These are phyloP conservation scores for Dictyostelium brefeldianum DNA, from an alignment of 78 protist species.

Conservation along the genomic window DNA sequence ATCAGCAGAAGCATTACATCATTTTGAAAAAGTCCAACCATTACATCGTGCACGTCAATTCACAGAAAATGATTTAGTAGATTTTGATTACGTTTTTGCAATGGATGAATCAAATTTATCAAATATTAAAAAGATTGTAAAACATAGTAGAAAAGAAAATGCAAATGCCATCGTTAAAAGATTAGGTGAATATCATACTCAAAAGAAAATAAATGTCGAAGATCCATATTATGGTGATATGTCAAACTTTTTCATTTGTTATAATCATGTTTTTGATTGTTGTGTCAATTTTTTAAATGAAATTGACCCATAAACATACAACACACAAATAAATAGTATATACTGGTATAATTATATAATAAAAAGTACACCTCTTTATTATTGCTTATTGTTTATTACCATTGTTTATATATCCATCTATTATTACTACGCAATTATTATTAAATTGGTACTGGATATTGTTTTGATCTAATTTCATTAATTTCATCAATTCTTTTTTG, in stretches of 20 bases:
- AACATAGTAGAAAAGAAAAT: neutral
- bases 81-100: conserved; percentile 50
- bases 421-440: no score
- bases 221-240: conserved; percentile 78
- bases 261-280: conserved; percentile 33
- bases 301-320: neutral
- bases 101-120: conserved; percentile 70
- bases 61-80: conserved; percentile 1
- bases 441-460: conserved; percentile 58
- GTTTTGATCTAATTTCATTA: conserved; percentile 19
- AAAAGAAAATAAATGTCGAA: conserved; percentile 37
- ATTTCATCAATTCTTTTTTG: conserved; percentile 36
- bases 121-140: conserved; percentile 14
- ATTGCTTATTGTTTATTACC: no score
- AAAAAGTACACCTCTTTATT: no score
- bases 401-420: no score
- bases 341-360: no score
- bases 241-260: conserved; percentile 23
- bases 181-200: conserved; percentile 48
- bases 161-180: conserved; percentile 17
- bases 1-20: conserved; percentile 30
- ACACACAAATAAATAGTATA: no score
- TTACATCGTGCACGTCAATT: conserved; percentile 59
- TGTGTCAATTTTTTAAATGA: conserved; percentile 1
- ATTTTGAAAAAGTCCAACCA: conserved; percentile 28